These are phyloP conservation scores for Aureobasidium vineae DNA, from an alignment of 2,329 filamentous ascomycete genomes.

Conservation along the genomic window DNA sequence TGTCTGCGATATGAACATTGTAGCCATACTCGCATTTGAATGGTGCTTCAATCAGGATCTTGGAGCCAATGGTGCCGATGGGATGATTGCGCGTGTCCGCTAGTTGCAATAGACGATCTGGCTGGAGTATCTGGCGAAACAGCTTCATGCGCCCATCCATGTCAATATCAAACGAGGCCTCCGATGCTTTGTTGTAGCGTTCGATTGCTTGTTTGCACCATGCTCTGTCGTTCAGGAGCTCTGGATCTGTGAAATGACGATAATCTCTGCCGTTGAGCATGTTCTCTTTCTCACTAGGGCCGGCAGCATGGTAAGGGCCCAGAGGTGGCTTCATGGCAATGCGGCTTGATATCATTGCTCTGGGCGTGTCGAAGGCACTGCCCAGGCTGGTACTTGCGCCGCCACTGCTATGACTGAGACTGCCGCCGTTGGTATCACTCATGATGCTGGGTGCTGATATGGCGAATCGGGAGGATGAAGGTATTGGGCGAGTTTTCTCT, in stretches of 20 bases:
- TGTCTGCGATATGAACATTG: constrained; percentile 83
- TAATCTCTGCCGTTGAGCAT: constrained; percentile 83
- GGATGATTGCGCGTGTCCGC: constrained; percentile 47
- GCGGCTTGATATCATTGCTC: not conserved
- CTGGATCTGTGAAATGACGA: constrained; percentile 68
- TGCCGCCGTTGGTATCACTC: constrained; percentile 14
- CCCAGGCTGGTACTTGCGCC: constrained; percentile 1
- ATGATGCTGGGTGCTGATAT: constrained; percentile 9
- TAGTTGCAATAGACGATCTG: constrained; percentile 45
- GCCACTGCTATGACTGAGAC: not conserved
- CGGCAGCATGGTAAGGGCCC: constrained; percentile 17
- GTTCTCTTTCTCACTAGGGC: constrained; percentile 71
- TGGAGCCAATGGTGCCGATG: constrained; percentile 67
- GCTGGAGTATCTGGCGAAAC: constrained; percentile 69
- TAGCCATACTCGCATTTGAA: constrained; percentile 96
- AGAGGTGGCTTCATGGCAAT: not conserved
- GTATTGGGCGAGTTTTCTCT: not conserved
- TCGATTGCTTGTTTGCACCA: constrained; percentile 77
- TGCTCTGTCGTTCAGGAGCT: constrained; percentile 79
- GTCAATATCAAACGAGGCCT: constrained; percentile 66
- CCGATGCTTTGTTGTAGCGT: constrained; percentile 81
- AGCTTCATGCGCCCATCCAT: constrained; percentile 65
- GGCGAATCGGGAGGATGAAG: not conserved
- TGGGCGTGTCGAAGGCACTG: constrained; percentile 17
- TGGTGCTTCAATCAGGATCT: constrained; percentile 77